These are phyloP conservation scores for Helichrysum umbraculigerum DNA, from an alignment of 129 eudicot species.

Conservation along the genomic window DNA sequence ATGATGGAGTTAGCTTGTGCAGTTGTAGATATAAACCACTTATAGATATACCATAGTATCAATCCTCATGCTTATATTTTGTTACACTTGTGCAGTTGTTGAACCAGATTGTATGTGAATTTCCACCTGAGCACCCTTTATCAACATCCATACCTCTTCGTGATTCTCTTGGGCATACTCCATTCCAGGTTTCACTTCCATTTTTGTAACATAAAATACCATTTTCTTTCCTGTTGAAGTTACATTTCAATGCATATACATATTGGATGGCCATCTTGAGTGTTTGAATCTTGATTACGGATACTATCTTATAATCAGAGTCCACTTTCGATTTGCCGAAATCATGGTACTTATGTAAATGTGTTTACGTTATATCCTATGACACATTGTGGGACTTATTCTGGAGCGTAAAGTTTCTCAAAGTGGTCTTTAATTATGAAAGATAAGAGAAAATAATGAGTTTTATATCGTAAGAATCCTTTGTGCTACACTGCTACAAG, in stretches of 20 bases:
- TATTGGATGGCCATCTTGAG: background rate
- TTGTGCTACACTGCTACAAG: background rate
- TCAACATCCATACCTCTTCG: constrained; percentile 56
- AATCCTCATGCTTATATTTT: constrained; percentile 3
- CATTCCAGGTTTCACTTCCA: constrained; percentile 49
- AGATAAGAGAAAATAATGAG: background rate
- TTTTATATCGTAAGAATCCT: background rate
- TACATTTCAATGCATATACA: background rate
- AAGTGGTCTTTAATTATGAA: background rate
- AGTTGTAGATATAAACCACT: background rate
- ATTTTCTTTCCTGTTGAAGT: background rate
- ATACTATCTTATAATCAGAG: background rate
- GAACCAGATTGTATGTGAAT: constrained; percentile 66
- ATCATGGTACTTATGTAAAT: background rate
- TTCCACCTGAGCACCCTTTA: constrained; percentile 66
- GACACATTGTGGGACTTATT: background rate
- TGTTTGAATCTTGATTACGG: background rate
- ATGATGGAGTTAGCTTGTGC: background rate
- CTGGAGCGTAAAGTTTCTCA: background rate
- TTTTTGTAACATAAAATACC: background rate
- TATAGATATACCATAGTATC: background rate
- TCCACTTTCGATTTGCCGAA: background rate
- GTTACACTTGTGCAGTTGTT: constrained; percentile 43
- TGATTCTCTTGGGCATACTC: constrained; percentile 70
- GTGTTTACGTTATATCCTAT: background rate